A percentile compares a stretch with the other conserved stretches of the same genome.
phyloP scores from a whole-genome alignment of 208 protist species.

The Trichomonas tenax region DNA sequence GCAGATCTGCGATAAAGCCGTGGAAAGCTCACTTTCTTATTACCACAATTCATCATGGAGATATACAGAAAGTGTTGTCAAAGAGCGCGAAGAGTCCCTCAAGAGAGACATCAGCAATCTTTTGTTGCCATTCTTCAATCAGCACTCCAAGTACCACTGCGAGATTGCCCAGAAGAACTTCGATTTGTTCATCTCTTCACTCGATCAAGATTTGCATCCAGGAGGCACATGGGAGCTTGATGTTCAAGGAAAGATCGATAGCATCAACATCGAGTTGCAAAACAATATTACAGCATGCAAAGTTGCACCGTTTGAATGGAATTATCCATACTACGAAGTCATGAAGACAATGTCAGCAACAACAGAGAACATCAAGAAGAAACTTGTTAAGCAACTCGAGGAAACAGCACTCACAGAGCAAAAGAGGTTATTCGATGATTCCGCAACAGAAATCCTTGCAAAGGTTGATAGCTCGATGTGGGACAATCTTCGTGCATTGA shows the following conservation, averaged over 20 bases:
- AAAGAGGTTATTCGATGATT: not conserved
- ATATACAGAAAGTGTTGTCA: not conserved
- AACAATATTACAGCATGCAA: not conserved
- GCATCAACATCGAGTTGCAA: not conserved
- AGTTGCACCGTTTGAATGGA: not conserved
- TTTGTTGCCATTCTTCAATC: not conserved
- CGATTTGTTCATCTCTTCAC: not conserved
- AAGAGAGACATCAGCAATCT: not conserved
- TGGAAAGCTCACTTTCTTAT: not conserved
- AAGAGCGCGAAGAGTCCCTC: not conserved
- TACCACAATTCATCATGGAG: not conserved
- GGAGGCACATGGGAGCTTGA: not conserved
- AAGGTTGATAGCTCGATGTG: not conserved
- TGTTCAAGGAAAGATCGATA: not conserved
- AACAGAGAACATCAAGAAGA: not conserved
- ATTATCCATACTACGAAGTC: not conserved
- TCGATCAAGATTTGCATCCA: too few relatives aligned
- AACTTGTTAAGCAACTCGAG: not conserved
- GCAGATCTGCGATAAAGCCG: not conserved
- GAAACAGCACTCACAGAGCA: not conserved
- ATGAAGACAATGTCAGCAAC: not conserved
- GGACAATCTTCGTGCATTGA: not conserved
- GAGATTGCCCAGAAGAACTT: not conserved
- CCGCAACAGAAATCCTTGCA: not conserved
- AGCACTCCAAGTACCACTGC: not conserved